Conservation (phyloP, 768 basidiomycete species). For the Suillus occidentalis region DNA sequence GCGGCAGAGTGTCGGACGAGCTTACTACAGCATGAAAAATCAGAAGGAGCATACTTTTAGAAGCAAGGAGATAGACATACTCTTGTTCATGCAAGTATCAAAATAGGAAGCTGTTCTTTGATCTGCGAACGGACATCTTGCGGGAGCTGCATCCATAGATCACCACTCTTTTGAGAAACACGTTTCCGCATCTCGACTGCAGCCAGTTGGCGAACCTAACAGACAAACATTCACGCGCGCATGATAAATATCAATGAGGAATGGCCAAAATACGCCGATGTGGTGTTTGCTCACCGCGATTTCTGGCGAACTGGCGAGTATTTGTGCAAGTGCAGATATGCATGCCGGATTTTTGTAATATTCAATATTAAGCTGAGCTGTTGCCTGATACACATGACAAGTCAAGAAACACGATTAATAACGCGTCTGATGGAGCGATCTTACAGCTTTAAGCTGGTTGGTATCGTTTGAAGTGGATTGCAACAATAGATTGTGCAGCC, state of each 20-base stretch:
- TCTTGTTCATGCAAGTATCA: constrained; percentile 75
- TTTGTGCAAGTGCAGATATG: constrained; percentile 86
- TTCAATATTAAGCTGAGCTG: constrained; percentile 84
- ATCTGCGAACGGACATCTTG: constrained; percentile 75
- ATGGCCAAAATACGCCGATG: constrained; percentile 12
- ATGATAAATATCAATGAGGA: constrained; percentile 2
- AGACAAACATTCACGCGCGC: background rate
- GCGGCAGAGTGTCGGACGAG: constrained; percentile 92
- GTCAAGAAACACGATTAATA: constrained; percentile 15
- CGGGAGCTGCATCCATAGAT: constrained; percentile 75
- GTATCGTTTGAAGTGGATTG: constrained; percentile 87
- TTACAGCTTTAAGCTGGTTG: constrained; percentile 81
- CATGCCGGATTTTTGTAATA: constrained; percentile 91
- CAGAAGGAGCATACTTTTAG: background rate
- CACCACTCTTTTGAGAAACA: constrained; percentile 73
- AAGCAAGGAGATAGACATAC: constrained; percentile 43
- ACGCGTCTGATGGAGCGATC: constrained; percentile 36
- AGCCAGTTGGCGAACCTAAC: constrained; percentile 91
- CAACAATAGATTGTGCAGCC: constrained; percentile 80
- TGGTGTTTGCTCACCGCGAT: constrained; percentile 58
- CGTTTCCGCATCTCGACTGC: constrained; percentile 97
- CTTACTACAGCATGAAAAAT: constrained; percentile 48
- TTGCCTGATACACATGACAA: constrained; percentile 58
- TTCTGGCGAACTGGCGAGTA: constrained; percentile 84
- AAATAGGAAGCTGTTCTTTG: constrained; percentile 77